Evolutionary conservation across 1,284 basidiomycete species (phyloP).

Genomic region (Farysia itapuensis): DNA sequence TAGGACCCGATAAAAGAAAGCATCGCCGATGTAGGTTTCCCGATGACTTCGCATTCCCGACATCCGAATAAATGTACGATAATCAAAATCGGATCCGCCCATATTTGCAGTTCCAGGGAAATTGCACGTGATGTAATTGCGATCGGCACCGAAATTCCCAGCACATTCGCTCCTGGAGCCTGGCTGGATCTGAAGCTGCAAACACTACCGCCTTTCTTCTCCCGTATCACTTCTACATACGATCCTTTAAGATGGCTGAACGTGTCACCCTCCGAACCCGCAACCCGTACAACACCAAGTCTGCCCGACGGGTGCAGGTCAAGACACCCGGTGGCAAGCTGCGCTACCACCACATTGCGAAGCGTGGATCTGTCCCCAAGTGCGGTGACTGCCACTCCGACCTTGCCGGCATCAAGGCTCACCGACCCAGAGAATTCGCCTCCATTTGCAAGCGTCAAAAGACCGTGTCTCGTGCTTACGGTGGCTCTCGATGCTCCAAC

Average conservation of each 20-base stretch:
- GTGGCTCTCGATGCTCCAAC: conserved; percentile 55
- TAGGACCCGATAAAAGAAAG: too few species aligned
- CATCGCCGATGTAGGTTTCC: too few species aligned
- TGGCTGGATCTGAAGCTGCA: too few species aligned
- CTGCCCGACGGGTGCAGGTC: conserved; percentile 89
- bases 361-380: conserved; percentile 83
- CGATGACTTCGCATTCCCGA: too few species aligned
- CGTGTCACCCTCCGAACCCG: conserved; percentile 99
- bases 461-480: conserved; percentile 58
- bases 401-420: conserved; percentile 55
- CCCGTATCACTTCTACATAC: too few species aligned
- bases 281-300: conserved; percentile 97
- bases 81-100: too few species aligned
- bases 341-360: conserved; percentile 87
- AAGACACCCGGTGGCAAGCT: conserved; percentile 95
- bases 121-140: background rate
- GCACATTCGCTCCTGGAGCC: too few species aligned
- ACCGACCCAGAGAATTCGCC: conserved; percentile 56
- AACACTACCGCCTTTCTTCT: too few species aligned
- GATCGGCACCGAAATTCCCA: too few species aligned
- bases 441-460: conserved; percentile 56
- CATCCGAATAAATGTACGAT: too few species aligned
- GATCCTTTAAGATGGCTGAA: conserved; percentile 87
- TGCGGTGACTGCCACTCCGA: conserved; percentile 65
- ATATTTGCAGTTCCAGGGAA: too few species aligned